These are phyloP conservation scores for Neofusicoccum ribis DNA, from an alignment of 2,329 filamentous ascomycete genomes.

Conservation along the genomic window DNA sequence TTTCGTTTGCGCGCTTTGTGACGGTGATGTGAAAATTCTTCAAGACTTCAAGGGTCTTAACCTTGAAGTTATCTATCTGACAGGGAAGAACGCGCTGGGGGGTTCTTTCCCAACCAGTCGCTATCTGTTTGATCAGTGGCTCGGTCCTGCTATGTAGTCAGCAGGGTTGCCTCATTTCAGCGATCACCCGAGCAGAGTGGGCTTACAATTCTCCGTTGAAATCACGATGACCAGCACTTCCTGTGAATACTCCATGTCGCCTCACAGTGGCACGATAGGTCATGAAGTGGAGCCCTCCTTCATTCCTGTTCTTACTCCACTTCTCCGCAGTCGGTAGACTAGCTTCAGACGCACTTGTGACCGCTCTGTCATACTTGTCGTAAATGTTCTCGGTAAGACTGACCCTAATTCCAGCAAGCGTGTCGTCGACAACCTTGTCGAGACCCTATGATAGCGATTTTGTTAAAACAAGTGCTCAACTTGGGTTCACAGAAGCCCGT, in stretches of 20 bases:
- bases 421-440: conserved; percentile 41
- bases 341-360: conserved; percentile 41
- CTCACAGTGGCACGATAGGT: conserved; percentile 61
- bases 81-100: conserved; percentile 47
- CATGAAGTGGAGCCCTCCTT: conserved; percentile 51
- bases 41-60: conserved; percentile 34
- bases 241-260: conserved; percentile 50
- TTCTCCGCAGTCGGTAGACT: conserved; percentile 34
- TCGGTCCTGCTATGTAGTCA: conserved; percentile 27
- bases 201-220: conserved; percentile 42
- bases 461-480: not conserved
- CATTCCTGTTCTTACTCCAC: conserved; percentile 40
- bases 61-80: conserved; percentile 40
- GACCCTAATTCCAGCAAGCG: conserved; percentile 41
- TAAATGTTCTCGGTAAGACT: conserved; percentile 49
- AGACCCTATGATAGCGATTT: conserved; percentile 30
- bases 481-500: not conserved
- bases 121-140: conserved; percentile 43
- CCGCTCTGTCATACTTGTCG: conserved; percentile 43
- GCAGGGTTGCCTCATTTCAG: not conserved
- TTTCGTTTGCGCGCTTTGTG: conserved; percentile 39
- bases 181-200: too few relatives aligned
- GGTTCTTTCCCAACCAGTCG: conserved; percentile 45
- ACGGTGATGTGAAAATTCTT: conserved; percentile 46
- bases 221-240: conserved; percentile 40